phyloP scores from a whole-genome alignment of 805 yeast species.

The Clavispora santaluciae region DNA sequence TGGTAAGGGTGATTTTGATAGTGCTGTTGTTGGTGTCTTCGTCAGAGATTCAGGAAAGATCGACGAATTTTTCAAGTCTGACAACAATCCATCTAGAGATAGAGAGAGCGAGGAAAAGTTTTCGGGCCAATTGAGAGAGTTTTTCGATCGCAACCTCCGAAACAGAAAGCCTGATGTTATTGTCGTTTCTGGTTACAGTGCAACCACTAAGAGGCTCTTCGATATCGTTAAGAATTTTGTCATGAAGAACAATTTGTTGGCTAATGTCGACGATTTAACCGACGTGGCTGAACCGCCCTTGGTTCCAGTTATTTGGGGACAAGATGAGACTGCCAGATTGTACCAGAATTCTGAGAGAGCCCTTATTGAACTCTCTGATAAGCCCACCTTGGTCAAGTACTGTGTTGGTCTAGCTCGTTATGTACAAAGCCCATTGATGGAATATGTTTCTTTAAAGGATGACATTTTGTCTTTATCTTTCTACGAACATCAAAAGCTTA shows the following conservation, averaged over 20 bases:
- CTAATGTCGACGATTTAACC: slow-evolving; percentile 43
- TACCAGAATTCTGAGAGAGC: slow-evolving; percentile 80
- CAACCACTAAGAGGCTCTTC: slow-evolving; percentile 58
- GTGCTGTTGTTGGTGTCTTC: slow-evolving; percentile 80
- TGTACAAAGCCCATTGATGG: slow-evolving; percentile 87
- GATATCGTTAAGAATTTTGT: slow-evolving; percentile 54
- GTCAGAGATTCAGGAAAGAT: slow-evolving; percentile 79
- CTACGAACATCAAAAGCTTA: slow-evolving; percentile 66
- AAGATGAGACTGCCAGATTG: slow-evolving; percentile 89
- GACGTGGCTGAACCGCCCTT: slow-evolving; percentile 45
- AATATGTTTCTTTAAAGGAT: slow-evolving; percentile 76
- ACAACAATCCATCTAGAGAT: slow-evolving; percentile 56
- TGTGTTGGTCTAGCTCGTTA: slow-evolving; percentile 88
- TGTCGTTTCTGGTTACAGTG: slow-evolving; percentile 84
- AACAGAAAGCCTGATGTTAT: slow-evolving; percentile 72
- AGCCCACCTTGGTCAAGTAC: slow-evolving; percentile 74
- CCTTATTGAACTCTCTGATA: slow-evolving; percentile 73
- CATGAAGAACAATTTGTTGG: slow-evolving; percentile 48
- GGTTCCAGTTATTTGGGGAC: slow-evolving; percentile 72
- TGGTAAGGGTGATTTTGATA: slow-evolving; percentile 81
- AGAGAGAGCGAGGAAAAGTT: slow-evolving; percentile 40
- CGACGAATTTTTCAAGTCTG: slow-evolving; percentile 72
- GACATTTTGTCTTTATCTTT: slow-evolving; percentile 66
- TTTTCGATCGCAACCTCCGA: slow-evolving; percentile 57
- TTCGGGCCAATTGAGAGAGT: slow-evolving; percentile 60